Percentiles rank a stretch among this genome's conserved stretches.
Evolutionary conservation across 2,329 filamentous ascomycete genomes (phyloP).

Genomic region (Tolypocladium amazonense): DNA sequence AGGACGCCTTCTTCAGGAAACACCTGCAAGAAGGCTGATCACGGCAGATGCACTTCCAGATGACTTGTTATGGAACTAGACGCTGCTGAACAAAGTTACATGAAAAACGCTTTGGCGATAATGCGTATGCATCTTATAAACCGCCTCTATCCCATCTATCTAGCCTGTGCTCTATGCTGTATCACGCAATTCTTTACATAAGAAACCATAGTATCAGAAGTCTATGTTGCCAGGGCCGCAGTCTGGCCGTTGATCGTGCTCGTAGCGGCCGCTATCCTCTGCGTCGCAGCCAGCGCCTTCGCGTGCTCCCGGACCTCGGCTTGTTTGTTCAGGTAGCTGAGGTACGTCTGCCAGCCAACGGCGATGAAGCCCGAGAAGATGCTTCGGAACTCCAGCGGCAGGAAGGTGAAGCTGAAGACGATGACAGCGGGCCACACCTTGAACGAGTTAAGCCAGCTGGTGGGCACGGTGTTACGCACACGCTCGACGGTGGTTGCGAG

Average conservation of each 20-base stretch:
- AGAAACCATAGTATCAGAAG: neutral
- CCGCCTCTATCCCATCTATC: neutral
- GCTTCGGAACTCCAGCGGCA: constrained; percentile 68
- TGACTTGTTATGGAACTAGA: too few relatives aligned
- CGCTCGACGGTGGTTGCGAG: constrained; percentile 56
- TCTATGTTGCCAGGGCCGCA: neutral
- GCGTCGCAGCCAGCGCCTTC: neutral
- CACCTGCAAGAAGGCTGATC: neutral
- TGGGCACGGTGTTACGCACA: constrained; percentile 64
- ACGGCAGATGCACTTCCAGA: too few relatives aligned
- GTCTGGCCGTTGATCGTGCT: neutral
- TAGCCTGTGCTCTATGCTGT: neutral
- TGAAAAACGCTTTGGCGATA: too few relatives aligned
- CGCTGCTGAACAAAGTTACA: too few relatives aligned
- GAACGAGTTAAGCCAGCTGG: constrained; percentile 65
- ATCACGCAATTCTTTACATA: neutral
- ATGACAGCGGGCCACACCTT: constrained; percentile 86
- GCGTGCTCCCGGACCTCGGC: constrained; percentile 39
- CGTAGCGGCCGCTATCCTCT: neutral
- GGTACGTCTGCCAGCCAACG: constrained; percentile 86
- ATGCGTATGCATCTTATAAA: too few relatives aligned
- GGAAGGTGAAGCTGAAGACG: constrained; percentile 76
- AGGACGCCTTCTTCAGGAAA: neutral
- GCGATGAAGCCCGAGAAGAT: constrained; percentile 72
- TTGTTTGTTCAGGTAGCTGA: constrained; percentile 67